Evolutionary conservation across 768 basidiomycete genomes (phyloP).

Genomic region (Phanerochaete sordida): DNA sequence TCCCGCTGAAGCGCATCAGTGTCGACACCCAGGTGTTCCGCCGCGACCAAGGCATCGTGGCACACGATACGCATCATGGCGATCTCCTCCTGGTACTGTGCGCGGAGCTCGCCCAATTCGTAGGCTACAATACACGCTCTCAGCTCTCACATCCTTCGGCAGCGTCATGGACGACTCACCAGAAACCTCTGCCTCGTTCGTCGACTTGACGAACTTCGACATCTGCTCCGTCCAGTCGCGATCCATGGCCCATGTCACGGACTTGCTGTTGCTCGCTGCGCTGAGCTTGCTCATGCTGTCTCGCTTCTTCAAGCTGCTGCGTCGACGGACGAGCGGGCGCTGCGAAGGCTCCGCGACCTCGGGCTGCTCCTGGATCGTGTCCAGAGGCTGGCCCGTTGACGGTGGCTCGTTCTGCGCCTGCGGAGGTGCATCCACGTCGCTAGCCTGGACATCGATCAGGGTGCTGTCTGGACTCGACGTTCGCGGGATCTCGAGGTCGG

Average conservation of each 20-base stretch:
- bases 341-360: slow-evolving; percentile 25
- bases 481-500: not conserved
- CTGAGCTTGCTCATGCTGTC: slow-evolving; percentile 44
- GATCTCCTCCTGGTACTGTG: slow-evolving; percentile 60
- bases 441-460: slow-evolving; percentile 1
- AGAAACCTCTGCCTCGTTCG: slow-evolving; percentile 38
- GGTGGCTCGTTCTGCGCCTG: slow-evolving; percentile 12
- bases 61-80: slow-evolving; percentile 55
- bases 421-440: not conserved
- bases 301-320: slow-evolving; percentile 64
- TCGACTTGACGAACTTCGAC: slow-evolving; percentile 40
- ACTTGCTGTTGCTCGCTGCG: slow-evolving; percentile 51
- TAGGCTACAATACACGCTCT: slow-evolving; percentile 34
- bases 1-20: slow-evolving; percentile 39
- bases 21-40: slow-evolving; percentile 36
- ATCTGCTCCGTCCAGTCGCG: slow-evolving; percentile 57
- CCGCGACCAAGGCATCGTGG: slow-evolving; percentile 42
- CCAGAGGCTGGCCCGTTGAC: slow-evolving; percentile 22
- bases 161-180: slow-evolving; percentile 25
- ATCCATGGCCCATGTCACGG: slow-evolving; percentile 75
- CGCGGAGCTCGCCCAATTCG: slow-evolving; percentile 57
- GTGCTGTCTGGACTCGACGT: slow-evolving; percentile 4
- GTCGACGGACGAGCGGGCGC: slow-evolving; percentile 39
- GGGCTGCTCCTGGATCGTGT: slow-evolving; percentile 27
- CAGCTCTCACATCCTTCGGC: slow-evolving; percentile 32